phyloP scores from a whole-genome alignment of 106 monocot species.

The Phalaenopsis aphrodite region DNA sequence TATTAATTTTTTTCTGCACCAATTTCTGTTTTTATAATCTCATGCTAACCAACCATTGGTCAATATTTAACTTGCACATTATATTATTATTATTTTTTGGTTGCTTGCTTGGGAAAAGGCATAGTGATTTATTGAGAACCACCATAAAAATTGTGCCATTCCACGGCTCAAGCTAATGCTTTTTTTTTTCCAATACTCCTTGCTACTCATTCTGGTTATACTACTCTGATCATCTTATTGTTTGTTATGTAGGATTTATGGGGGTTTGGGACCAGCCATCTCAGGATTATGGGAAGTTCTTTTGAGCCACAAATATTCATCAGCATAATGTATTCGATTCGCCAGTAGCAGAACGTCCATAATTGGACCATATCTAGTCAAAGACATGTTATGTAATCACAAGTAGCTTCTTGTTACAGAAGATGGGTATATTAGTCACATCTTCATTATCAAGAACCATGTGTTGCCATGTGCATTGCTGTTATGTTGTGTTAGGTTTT shows the following conservation, averaged over 20 bases:
- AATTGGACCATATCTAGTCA: slow-evolving; percentile 1
- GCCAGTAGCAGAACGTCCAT: neutral
- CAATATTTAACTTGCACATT: neutral
- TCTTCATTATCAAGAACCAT: neutral
- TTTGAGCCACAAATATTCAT: slow-evolving; percentile 19
- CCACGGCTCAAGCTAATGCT: neutral
- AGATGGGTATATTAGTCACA: slow-evolving; percentile 2
- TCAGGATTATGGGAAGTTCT: slow-evolving; percentile 66
- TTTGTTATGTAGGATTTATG: slow-evolving; percentile 50
- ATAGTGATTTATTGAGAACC: neutral
- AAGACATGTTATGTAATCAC: neutral
- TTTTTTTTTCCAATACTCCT: neutral
- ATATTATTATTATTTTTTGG: neutral
- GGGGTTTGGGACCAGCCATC: slow-evolving; percentile 63
- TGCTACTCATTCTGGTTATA: neutral
- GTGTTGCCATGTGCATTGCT: neutral
- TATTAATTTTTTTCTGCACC: neutral
- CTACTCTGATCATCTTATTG: slow-evolving; percentile 8
- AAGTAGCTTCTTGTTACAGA: slow-evolving; percentile 1
- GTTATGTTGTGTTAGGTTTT: neutral
- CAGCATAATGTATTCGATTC: neutral
- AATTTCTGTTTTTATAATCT: neutral
- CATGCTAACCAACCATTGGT: neutral
- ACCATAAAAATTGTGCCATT: neutral
- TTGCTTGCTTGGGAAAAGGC: neutral